phyloP scores from a whole-genome alignment of 2,329 filamentous ascomycete genomes.

The Ilyonectria destructans region DNA sequence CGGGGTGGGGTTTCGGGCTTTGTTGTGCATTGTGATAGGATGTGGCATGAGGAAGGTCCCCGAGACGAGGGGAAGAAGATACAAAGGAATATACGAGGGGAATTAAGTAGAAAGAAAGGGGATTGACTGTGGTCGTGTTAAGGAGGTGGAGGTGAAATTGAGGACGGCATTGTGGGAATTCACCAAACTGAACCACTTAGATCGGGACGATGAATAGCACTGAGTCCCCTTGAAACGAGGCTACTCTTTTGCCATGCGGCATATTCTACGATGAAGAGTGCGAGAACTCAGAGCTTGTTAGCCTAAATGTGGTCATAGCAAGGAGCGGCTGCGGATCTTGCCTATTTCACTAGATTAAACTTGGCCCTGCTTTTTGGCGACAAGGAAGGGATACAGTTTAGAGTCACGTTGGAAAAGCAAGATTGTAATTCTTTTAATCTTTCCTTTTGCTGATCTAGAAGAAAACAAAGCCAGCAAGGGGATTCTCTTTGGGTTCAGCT shows the following conservation, averaged over 20 bases:
- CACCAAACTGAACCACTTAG: slow-evolving; percentile 19
- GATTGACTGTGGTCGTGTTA: too few relatives aligned
- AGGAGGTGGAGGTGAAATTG: background rate
- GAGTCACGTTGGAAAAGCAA: background rate
- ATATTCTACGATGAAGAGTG: slow-evolving; percentile 55
- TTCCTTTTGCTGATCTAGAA: background rate
- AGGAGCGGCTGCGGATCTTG: slow-evolving; percentile 62
- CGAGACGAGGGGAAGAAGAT: too few relatives aligned
- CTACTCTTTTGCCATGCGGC: slow-evolving; percentile 64
- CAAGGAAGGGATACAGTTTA: background rate
- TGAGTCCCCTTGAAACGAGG: slow-evolving; percentile 55
- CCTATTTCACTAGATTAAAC: slow-evolving; percentile 62
- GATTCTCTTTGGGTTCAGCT: background rate
- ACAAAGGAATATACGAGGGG: too few relatives aligned
- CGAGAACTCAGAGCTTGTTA: slow-evolving; percentile 53
- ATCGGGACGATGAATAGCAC: slow-evolving; percentile 42
- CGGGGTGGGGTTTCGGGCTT: too few relatives aligned
- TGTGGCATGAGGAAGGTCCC: too few relatives aligned
- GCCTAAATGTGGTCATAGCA: slow-evolving; percentile 57
- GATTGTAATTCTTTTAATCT: background rate
- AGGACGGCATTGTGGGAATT: slow-evolving; percentile 23
- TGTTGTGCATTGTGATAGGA: too few relatives aligned
- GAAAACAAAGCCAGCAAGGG: background rate
- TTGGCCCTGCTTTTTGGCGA: slow-evolving; percentile 23
- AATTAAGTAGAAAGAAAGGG: too few relatives aligned